Percentiles rank a stretch among this genome's conserved stretches.
Conservation (phyloP, 1,284 basidiomycete genomes). For the Malassezia yamatoensis region DNA sequence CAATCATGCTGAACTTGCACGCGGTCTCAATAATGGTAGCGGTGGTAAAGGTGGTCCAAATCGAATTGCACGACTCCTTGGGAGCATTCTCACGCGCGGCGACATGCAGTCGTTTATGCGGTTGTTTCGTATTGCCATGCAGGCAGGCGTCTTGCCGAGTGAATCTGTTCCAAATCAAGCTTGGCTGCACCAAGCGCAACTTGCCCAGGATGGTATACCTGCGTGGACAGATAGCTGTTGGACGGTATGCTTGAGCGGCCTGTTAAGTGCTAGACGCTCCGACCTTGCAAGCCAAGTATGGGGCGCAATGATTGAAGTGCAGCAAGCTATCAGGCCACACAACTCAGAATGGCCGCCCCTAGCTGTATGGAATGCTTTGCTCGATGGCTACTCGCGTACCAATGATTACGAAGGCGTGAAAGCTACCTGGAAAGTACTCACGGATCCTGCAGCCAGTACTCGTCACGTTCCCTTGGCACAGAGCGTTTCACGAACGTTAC, state of each 20-base stretch:
- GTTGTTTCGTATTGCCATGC: slow-evolving; percentile 26
- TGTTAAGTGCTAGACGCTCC: slow-evolving; percentile 21
- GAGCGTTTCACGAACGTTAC: background rate
- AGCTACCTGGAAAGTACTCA: slow-evolving; percentile 25
- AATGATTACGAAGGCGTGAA: slow-evolving; percentile 21
- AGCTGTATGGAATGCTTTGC: slow-evolving; percentile 28
- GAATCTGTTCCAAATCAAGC: background rate
- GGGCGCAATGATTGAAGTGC: slow-evolving; percentile 8
- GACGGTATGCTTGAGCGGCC: slow-evolving; percentile 26
- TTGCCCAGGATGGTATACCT: background rate
- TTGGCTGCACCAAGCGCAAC: slow-evolving; percentile 7
- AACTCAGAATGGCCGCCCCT: slow-evolving; percentile 14
- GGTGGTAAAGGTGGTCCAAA: slow-evolving; percentile 21
- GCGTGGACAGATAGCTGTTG: slow-evolving; percentile 33
- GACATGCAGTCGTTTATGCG: slow-evolving; percentile 17
- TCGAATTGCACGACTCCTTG: slow-evolving; percentile 27
- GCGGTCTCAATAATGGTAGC: slow-evolving; percentile 25
- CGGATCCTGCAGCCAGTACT: slow-evolving; percentile 1
- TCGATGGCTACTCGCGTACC: slow-evolving; percentile 30
- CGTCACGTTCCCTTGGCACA: background rate
- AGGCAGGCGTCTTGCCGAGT: slow-evolving; percentile 15
- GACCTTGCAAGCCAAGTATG: slow-evolving; percentile 31
- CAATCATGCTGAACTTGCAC: slow-evolving; percentile 23
- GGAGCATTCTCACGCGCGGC: slow-evolving; percentile 22
- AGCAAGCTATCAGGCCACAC: slow-evolving; percentile 9